Evolutionary conservation across 2,329 filamentous ascomycete species (phyloP).

Genomic region (Xylaria polymorpha): DNA sequence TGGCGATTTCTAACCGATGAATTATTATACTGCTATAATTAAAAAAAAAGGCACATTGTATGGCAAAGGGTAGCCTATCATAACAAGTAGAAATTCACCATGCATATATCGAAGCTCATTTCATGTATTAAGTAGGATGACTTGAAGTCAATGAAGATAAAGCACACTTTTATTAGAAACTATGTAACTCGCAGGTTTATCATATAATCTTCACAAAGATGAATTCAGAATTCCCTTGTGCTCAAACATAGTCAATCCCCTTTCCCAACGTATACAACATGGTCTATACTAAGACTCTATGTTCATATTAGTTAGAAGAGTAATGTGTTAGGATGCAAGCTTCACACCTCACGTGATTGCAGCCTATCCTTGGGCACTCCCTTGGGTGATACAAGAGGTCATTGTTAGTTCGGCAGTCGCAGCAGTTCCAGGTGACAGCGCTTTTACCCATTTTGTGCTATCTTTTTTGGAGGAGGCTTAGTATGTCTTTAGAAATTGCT

Average conservation of each 20-base stretch:
- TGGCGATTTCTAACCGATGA: too few species aligned
- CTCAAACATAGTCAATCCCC: background rate
- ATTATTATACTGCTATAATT: too few species aligned
- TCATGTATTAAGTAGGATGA: too few species aligned
- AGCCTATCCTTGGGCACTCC: background rate
- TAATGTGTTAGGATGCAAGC: background rate
- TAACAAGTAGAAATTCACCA: too few species aligned
- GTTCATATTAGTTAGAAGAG: background rate
- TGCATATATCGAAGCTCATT: too few species aligned
- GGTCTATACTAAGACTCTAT: background rate
- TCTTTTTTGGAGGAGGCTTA: background rate
- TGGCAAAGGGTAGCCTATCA: too few species aligned
- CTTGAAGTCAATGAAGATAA: background rate
- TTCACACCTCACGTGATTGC: background rate
- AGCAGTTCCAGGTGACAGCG: conserved; percentile 2
- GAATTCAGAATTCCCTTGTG: background rate
- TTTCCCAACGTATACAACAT: too few species aligned
- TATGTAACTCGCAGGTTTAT: background rate
- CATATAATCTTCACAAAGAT: background rate
- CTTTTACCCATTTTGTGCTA: background rate
- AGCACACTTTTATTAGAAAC: background rate
- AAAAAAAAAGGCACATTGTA: too few species aligned
- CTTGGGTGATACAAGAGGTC: background rate
- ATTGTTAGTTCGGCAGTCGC: conserved; percentile 7
- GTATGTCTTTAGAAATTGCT: background rate